Base-by-base conservation (phyloP, 805 yeast species). In the Tetrapisispora iriomotensis region DNA sequence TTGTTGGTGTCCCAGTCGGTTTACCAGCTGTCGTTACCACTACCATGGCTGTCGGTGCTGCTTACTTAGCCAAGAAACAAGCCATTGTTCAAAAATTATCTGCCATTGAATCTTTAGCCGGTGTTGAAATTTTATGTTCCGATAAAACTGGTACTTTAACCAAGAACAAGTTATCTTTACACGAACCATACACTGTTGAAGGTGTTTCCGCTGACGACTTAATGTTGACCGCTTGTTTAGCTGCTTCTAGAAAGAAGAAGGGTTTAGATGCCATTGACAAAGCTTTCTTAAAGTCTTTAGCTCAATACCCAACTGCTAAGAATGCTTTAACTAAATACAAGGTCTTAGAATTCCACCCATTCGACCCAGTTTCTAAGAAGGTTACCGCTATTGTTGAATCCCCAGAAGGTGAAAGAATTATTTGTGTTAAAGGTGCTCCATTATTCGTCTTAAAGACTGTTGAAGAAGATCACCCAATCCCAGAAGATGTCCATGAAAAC, bases 41-140 rank as follows among this genome's bases (percentile, higher is more conserved):
- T 60, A 87, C 96, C 67, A 86, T 87, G 96, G 96, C 96, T 68
- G 96, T 88, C 68, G 96, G 96, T 79, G 96, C 96, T 67, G 95
- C 96, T 62, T 85, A 85, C 81, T 74, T 87, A 62, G 96, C 96
- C 60, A 83, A 85, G 77, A 87, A 85, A 71, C 85, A 85, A 72
- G 96, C 96, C 54, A 87, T 87, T 75, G 96, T 87, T 60, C 96
- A 87, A 71, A 88, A 88, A 67, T 75, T 87, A 62, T 83, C 95
- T 66, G 96, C 96, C 53, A 87, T 87, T 71, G 96, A 87, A 73
- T 86, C 95, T 48, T 74, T 87, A 56, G 96, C 95, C 52, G 95
- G 95, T 79, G 96, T 87, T 61, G 95, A 88, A 73, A 85, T 87
- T 68, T 76, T 87, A 66, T 87, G 96, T 79, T 87, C 96, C 56